Base-by-base conservation (phyloP, 2,329 filamentous ascomycete species). In the Cyphellophora attinorum region DNA sequence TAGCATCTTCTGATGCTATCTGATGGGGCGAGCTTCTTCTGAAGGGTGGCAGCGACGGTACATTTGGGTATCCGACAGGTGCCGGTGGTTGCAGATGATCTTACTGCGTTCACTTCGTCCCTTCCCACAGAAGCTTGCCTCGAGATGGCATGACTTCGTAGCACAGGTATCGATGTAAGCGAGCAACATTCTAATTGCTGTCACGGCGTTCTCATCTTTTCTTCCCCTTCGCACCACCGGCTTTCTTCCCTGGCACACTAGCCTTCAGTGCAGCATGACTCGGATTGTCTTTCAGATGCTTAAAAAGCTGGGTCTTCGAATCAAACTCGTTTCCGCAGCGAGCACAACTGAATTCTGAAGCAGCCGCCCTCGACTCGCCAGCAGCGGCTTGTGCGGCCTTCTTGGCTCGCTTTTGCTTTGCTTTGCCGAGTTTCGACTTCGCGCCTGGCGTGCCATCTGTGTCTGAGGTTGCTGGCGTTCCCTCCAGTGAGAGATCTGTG, bases 321-420 rank as follows among this genome's bases (percentile, higher is more conserved):
- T 72, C 75, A 61, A 96, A 98, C 0, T 62, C 70, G 46, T 82
- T 85, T 46, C 76, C 72, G 58, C 91, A 96, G 4, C 77, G 73
- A 3, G 81, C 72, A 53, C 91, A 96, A 49, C 79, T 79, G 34
- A 84, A 72, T 18, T 76, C 46, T 4, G 39, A 25, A 10, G 21
- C 18, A 18, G 32, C 21, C 15, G 28, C 11, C 13, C 37, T 35
- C 25, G 40, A 31, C 15, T 33, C 45, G 29, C 38, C 46, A 4
- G 41, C 41, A 14, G 47, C 38, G 18, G 51, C 41, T 36, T 57
- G 54, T 4, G 64, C 65, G 11, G 63, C 65, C 44, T 62, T 71
- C 45, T 63, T 68, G 19, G 65, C 66, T 34, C 64, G 60, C 44
- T 68, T 72, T 39, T 63, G 60, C 46, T 72, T 73, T 17, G 69